phyloP scores from a whole-genome alignment of 768 basidiomycete genomes.

The Suillus fuscotomentosus region DNA sequence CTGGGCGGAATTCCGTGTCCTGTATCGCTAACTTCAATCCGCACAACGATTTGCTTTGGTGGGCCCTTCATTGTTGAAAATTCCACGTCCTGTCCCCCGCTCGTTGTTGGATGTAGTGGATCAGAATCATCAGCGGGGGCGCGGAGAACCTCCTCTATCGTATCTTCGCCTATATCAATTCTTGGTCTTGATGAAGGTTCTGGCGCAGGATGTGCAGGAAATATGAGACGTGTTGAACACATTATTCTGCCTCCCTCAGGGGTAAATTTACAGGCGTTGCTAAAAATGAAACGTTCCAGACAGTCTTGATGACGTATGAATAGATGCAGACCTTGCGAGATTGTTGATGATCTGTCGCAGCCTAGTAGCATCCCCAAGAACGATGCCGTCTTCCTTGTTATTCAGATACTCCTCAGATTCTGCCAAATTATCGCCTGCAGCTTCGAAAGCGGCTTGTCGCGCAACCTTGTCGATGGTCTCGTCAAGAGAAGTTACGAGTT shows the following conservation, averaged over 20 bases:
- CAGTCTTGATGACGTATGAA: background rate
- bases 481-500: conserved; percentile 70
- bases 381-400: conserved; percentile 55
- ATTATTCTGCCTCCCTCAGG: conserved; percentile 64
- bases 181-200: conserved; percentile 10
- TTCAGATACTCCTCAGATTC: background rate
- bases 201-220: conserved; percentile 23
- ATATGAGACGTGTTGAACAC: conserved; percentile 63
- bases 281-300: conserved; percentile 18
- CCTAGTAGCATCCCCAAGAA: conserved; percentile 83
- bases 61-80: conserved; percentile 14
- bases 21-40: conserved; percentile 83
- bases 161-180: conserved; percentile 12
- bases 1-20: conserved; percentile 59
- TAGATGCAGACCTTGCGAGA: conserved; percentile 57
- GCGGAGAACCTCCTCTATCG: conserved; percentile 23
- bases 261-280: conserved; percentile 83
- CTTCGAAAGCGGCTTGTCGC: conserved; percentile 56
- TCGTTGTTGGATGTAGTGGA: conserved; percentile 9
- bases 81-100: background rate
- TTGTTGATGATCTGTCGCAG: conserved; percentile 82
- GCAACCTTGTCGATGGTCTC: conserved; percentile 65
- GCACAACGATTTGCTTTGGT: conserved; percentile 70
- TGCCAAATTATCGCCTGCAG: conserved; percentile 46
- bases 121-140: conserved; percentile 34